Percentiles rank a stretch among this genome's conserved stretches.
These are phyloP conservation scores for Parascedosporium putredinis DNA, from an alignment of 2,329 filamentous ascomycete species.

Conservation along the genomic window DNA sequence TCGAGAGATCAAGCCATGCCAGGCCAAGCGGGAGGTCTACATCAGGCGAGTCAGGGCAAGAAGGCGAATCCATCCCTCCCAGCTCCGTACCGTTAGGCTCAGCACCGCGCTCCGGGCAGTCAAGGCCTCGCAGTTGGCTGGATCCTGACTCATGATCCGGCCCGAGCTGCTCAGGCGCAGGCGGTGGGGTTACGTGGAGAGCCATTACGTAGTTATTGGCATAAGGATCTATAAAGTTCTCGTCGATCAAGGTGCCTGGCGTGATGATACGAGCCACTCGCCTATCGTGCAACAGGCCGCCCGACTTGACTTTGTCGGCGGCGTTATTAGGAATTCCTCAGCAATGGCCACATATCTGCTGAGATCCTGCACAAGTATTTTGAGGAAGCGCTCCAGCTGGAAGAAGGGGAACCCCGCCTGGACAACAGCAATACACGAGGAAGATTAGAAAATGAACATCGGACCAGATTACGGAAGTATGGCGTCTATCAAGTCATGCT, in stretches of 20 bases:
- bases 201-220: constrained; percentile 88
- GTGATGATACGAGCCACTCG: constrained; percentile 81
- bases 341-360: constrained; percentile 87
- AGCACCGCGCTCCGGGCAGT: too few relatives aligned
- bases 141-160: background rate
- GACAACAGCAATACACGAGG: constrained; percentile 4
- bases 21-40: constrained; percentile 49
- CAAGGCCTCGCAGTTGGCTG: too few relatives aligned
- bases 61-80: background rate
- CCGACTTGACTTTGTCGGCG: constrained; percentile 59
- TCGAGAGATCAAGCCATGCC: constrained; percentile 91
- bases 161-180: background rate
- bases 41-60: constrained; percentile 8
- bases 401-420: constrained; percentile 88
- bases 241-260: constrained; percentile 90
- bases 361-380: constrained; percentile 82
- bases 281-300: constrained; percentile 75
- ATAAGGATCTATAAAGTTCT: constrained; percentile 92
- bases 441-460: constrained; percentile 5
- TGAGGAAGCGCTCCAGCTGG: constrained; percentile 86
- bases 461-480: constrained; percentile 1
- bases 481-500: background rate
- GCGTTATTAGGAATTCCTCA: constrained; percentile 73
- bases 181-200: constrained; percentile 46
- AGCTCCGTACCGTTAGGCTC: too few relatives aligned